These are phyloP conservation scores for Enteropsectra breve DNA, from an alignment of 371 early-diverging fungal species.

Conservation along the genomic window DNA sequence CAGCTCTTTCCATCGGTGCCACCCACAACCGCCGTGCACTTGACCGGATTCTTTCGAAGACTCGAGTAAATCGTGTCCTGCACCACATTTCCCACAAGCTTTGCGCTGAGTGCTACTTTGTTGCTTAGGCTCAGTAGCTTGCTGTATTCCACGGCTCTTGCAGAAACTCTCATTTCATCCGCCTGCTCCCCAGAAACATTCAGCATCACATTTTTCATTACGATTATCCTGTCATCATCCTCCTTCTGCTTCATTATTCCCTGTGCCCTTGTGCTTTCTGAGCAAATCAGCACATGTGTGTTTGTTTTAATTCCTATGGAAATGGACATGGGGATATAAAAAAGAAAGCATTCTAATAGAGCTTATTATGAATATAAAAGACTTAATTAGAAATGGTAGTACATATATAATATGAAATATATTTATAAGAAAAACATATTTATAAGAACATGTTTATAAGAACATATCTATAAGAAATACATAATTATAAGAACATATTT, in stretches of 20 bases:
- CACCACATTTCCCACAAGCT: neutral
- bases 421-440: neutral
- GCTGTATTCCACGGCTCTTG: neutral
- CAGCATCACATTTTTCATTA: neutral
- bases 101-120: neutral
- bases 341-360: too few relatives aligned
- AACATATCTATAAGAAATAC: too few relatives aligned
- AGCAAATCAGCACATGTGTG: neutral
- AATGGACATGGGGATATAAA: too few relatives aligned
- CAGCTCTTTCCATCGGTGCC: neutral
- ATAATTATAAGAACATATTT: too few relatives aligned
- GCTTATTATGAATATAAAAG: too few relatives aligned
- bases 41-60: constrained; percentile 4
- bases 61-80: neutral
- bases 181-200: constrained; percentile 6
- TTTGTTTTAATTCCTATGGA: constrained; percentile 23
- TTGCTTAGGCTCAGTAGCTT: neutral
- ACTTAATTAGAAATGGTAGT: neutral
- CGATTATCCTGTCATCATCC: neutral
- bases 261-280: neutral
- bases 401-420: neutral
- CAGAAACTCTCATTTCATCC: neutral
- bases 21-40: neutral
- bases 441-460: too few relatives aligned
- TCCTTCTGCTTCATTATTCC: constrained; percentile 22